These are phyloP conservation scores for Podosphaera xanthii DNA, from an alignment of 2,329 filamentous ascomycete genomes.

Conservation along the genomic window DNA sequence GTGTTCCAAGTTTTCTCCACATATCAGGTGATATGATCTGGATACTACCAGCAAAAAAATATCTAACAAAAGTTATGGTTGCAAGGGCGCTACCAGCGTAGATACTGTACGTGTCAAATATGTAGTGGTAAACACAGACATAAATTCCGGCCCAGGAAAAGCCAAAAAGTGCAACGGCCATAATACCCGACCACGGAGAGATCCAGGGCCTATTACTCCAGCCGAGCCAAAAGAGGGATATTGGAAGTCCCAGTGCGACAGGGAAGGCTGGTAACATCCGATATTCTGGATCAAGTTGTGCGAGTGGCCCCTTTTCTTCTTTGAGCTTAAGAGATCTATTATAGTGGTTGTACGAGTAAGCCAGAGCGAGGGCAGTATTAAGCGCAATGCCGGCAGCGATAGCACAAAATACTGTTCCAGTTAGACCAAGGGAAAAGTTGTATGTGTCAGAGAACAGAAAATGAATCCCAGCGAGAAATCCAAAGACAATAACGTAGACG, in stretches of 20 bases:
- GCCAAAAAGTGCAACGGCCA: slow-evolving; percentile 20
- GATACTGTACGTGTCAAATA: slow-evolving; percentile 21
- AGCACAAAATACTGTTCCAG: slow-evolving; percentile 20
- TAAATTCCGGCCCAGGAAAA: slow-evolving; percentile 22
- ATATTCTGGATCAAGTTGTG: slow-evolving; percentile 19
- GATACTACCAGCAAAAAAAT: slow-evolving; percentile 6
- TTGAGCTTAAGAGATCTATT: slow-evolving; percentile 12
- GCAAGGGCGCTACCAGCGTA: slow-evolving; percentile 8
- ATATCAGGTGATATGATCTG: slow-evolving; percentile 19
- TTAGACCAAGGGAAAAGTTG: slow-evolving; percentile 18
- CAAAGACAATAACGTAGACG: slow-evolving; percentile 9
- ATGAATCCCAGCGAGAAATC: slow-evolving; percentile 7
- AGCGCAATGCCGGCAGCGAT: slow-evolving; percentile 20
- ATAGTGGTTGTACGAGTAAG: slow-evolving; percentile 17
- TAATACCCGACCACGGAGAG: slow-evolving; percentile 19
- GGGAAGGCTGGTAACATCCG: slow-evolving; percentile 24
- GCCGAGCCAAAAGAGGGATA: slow-evolving; percentile 27
- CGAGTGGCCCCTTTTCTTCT: slow-evolving; percentile 18
- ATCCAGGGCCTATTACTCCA: slow-evolving; percentile 22
- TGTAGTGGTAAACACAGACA: slow-evolving; percentile 21
- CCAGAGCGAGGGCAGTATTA: slow-evolving; percentile 14
- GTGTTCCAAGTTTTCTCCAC: slow-evolving; percentile 14
- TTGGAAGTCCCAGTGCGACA: slow-evolving; percentile 20
- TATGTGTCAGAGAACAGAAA: slow-evolving; percentile 9
- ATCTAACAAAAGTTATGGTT: slow-evolving; percentile 3